Conservation (phyloP, 106 monocot genomes). For the Iris macrosiphon region DNA sequence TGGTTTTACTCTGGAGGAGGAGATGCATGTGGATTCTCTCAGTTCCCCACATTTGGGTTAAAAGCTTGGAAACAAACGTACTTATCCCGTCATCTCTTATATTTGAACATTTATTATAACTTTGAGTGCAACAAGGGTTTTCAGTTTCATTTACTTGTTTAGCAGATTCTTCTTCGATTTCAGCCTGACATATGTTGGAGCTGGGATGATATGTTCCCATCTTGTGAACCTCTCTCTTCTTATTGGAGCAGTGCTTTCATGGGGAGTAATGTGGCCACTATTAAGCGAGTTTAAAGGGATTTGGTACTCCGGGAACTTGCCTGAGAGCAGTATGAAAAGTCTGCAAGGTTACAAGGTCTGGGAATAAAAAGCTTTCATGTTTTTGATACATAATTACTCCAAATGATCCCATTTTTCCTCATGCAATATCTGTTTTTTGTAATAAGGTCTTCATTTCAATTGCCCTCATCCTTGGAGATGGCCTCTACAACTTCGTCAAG, state of each 20-base stretch:
- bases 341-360: constrained; percentile 89
- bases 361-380: not conserved
- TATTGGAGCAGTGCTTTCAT: constrained; percentile 84
- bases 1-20: constrained; percentile 94
- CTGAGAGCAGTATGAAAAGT: constrained; percentile 88
- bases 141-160: not conserved
- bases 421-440: not conserved
- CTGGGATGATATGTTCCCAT: constrained; percentile 96
- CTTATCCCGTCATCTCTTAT: not conserved
- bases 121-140: not conserved
- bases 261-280: constrained; percentile 99
- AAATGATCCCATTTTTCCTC: constrained; percentile 1
- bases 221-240: constrained; percentile 92
- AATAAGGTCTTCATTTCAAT: constrained; percentile 82
- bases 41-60: constrained; percentile 88
- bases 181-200: constrained; percentile 86
- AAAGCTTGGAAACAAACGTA: constrained; percentile 89
- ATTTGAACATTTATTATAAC: not conserved
- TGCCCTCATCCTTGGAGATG: constrained; percentile 89
- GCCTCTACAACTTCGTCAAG: constrained; percentile 86
- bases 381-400: not conserved
- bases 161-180: constrained; percentile 94
- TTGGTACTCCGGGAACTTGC: constrained; percentile 64
- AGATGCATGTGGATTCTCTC: constrained; percentile 68
- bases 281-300: constrained; percentile 74